Base-by-base conservation (phyloP, 768 basidiomycete genomes). In the Mrakia frigida region DNA sequence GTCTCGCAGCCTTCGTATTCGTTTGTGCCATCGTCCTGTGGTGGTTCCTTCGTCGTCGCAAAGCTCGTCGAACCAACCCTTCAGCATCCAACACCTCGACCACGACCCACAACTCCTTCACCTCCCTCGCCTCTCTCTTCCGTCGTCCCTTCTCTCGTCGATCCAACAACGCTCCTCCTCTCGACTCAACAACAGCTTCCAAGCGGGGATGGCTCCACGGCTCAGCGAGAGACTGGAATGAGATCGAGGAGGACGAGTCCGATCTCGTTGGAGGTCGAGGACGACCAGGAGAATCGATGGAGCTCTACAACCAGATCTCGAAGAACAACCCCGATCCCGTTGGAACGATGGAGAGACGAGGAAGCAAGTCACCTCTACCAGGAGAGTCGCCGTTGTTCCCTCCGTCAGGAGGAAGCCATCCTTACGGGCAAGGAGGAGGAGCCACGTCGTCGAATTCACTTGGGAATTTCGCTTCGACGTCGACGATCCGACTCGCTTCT, bases 131-230 rank as follows among this genome's bases (percentile, higher is more conserved):
- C 53, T 72, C 71, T 11, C 35, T 60, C 33, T 72, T 72, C 71
- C 39, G 71, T 21, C 43, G 50, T 31, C 52, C 52, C 25, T 72
- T 72, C 21, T 35, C 65, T 13, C 65, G 65, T 37, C 46, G 71
- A 7, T 35, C 50, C 35, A 59, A 31, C 31, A 31, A 31, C 33
- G 16, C 14, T 59, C n/a, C 71, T 25, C 33, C 28, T 37, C 10
- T 28, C 31, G 59, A 72, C 52, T 33, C 71, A 18, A 41, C 52
- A 1, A 56, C 56, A 6, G 71, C 71, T 3, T 72, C 71, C 13
- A 72, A 72, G 28, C 52, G 71, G 14, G 71, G 71, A n/a, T 72
- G 71, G 71, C 71, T 72, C 7, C 71, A 72, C 21, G 33, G 33
- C 2, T 37, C 35, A 7, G 28, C n/a, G 2, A 33, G 35, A 5